Evolutionary conservation across 2,329 filamentous ascomycete genomes (phyloP).

Genomic region (Aspergillus novofumigatus): DNA sequence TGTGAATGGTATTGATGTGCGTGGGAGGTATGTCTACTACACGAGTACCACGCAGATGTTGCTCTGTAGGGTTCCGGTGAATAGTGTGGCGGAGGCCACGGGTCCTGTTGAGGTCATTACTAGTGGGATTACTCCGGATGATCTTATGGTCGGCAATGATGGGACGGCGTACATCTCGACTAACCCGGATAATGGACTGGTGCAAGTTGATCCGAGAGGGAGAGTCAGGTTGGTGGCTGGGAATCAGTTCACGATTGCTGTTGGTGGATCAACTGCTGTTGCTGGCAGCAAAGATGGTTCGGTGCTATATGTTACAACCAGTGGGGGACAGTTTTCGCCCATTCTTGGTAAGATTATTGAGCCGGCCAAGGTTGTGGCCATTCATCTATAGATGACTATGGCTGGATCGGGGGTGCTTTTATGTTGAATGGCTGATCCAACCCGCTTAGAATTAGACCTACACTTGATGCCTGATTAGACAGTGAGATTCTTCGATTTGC

Average conservation of each 20-base stretch:
- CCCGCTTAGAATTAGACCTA: no score
- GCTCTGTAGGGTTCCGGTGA: constrained; percentile 2
- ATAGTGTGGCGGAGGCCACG: background rate
- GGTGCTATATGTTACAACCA: constrained; percentile 4
- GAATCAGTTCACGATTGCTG: background rate
- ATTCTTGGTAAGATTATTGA: background rate
- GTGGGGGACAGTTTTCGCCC: constrained; percentile 5
- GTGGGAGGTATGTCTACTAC: constrained; percentile 6
- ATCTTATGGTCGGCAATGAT: background rate
- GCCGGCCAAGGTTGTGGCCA: constrained; percentile 7
- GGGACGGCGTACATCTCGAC: constrained; percentile 7
- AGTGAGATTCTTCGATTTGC: no score
- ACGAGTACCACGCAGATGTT: constrained; percentile 1
- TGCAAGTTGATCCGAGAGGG: constrained; percentile 1
- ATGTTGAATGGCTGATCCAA: no score
- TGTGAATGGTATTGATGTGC: constrained; percentile 6
- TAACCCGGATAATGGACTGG: constrained; percentile 2
- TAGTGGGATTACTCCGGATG: constrained; percentile 2
- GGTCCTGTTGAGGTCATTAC: constrained; percentile 1
- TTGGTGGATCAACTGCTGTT: background rate
- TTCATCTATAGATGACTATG: no score
- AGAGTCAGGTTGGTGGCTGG: constrained; percentile 1
- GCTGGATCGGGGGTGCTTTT: no score
- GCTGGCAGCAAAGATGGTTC: constrained; percentile 4
- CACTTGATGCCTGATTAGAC: no score